Percentiles rank a stretch among this genome's conserved stretches.
Evolutionary conservation across 352 stramenopile species (phyloP).

Genomic region (Chrysophaeum taylorii): DNA sequence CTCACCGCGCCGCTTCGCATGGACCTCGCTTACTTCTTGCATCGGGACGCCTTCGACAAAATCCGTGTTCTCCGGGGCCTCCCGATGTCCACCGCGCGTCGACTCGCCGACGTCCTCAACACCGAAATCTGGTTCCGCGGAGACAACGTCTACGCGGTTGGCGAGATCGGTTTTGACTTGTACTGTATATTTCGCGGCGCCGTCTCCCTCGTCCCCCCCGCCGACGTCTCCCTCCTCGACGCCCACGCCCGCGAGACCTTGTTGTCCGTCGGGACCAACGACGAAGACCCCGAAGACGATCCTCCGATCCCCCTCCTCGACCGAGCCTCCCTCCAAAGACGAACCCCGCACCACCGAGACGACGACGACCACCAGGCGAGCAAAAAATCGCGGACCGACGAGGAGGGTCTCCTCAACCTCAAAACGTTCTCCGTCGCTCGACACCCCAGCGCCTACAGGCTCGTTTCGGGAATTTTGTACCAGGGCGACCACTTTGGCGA

Average conservation of each 20-base stretch:
- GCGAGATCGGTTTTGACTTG: constrained; percentile 47
- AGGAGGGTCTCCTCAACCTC: too few relatives aligned
- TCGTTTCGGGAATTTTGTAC: neutral
- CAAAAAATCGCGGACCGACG: too few relatives aligned
- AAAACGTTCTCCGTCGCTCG: too few relatives aligned
- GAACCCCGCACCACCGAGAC: too few relatives aligned
- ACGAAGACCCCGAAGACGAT: too few relatives aligned
- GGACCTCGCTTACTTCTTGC: constrained; percentile 32
- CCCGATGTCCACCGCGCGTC: constrained; percentile 36
- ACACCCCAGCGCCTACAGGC: neutral
- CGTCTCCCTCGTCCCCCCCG: constrained; percentile 37
- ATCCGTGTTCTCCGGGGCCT: constrained; percentile 47
- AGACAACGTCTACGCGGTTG: constrained; percentile 41
- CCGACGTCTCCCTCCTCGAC: constrained; percentile 38
- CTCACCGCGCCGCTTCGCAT: constrained; percentile 32
- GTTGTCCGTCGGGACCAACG: too few relatives aligned
- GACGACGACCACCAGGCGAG: too few relatives aligned
- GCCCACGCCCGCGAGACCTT: constrained; percentile 17
- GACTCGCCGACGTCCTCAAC: constrained; percentile 32
- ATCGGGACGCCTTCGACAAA: constrained; percentile 41
- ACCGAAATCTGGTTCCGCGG: constrained; percentile 34
- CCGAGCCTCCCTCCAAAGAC: too few relatives aligned
- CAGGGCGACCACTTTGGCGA: constrained; percentile 43
- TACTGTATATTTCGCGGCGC: constrained; percentile 45
- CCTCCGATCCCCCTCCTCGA: too few relatives aligned